Evolutionary conservation across 225 moss, liverwort and hornwort species (phyloP).

Genomic region (Rhytidiadelphus loreus): DNA sequence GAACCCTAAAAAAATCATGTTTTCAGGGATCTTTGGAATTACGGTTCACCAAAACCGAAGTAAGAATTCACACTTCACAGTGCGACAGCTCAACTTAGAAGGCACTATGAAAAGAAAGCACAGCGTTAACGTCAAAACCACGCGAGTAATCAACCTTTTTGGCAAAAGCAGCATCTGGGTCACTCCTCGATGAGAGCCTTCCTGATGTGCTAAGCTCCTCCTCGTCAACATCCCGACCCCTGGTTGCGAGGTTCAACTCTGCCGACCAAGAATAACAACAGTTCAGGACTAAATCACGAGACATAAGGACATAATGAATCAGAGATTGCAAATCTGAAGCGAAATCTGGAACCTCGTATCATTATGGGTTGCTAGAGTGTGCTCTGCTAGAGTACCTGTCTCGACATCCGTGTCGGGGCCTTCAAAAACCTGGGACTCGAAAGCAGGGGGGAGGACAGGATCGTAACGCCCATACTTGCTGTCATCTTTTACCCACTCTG

Average conservation of each 20-base stretch:
- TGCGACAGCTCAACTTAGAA: background rate
- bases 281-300: background rate
- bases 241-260: conserved; percentile 66
- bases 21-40: background rate
- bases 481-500: conserved; percentile 98
- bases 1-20: background rate
- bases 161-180: conserved; percentile 27
- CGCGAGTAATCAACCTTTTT: conserved; percentile 22
- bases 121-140: background rate
- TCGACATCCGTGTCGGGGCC: conserved; percentile 92
- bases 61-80: background rate
- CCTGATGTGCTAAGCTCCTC: conserved; percentile 90
- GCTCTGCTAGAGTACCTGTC: conserved; percentile 45
- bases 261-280: background rate
- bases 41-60: background rate
- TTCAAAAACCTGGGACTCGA: conserved; percentile 86
- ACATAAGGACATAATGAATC: background rate
- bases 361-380: background rate
- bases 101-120: background rate
- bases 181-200: conserved; percentile 51
- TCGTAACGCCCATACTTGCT: conserved; percentile 91
- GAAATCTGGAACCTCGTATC: background rate
- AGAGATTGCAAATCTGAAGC: background rate
- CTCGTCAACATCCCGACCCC: conserved; percentile 64
- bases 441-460: conserved; percentile 61